These are phyloP conservation scores for Brassica napus DNA, from an alignment of 345 rosid species.

Conservation along the genomic window DNA sequence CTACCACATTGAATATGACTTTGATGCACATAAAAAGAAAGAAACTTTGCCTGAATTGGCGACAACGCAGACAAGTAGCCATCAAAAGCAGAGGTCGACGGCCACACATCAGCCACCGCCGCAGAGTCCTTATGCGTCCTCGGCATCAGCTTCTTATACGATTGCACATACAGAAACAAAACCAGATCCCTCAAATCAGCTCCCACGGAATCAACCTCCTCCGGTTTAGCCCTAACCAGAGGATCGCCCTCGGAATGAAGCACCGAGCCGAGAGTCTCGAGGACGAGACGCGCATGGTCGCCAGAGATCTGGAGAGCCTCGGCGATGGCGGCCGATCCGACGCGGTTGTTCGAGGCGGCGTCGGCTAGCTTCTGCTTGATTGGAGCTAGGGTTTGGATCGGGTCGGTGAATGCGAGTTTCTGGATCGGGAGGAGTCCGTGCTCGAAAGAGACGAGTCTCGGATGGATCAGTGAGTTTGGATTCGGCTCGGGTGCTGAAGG, in stretches of 20 bases:
- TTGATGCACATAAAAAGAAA: neutral
- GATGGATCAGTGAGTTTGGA: slow-evolving; percentile 62
- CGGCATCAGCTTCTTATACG: slow-evolving; percentile 87
- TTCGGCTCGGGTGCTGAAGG: slow-evolving; percentile 47
- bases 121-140: slow-evolving; percentile 94
- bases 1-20: too few relatives aligned
- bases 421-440: slow-evolving; percentile 94
- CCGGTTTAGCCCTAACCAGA: slow-evolving; percentile 51
- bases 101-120: slow-evolving; percentile 97
- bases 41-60: slow-evolving; percentile 79
- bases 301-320: slow-evolving; percentile 89
- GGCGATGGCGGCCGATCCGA: slow-evolving; percentile 64
- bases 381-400: slow-evolving; percentile 69
- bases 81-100: slow-evolving; percentile 97
- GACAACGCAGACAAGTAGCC: slow-evolving; percentile 93
- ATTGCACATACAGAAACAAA: slow-evolving; percentile 83
- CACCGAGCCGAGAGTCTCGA: slow-evolving; percentile 84
- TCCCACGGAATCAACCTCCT: slow-evolving; percentile 62
- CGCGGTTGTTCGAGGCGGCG: slow-evolving; percentile 49
- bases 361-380: slow-evolving; percentile 61
- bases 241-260: slow-evolving; percentile 84
- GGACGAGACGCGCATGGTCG: slow-evolving; percentile 84
- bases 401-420: slow-evolving; percentile 85
- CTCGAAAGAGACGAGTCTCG: slow-evolving; percentile 92
- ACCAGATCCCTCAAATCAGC: slow-evolving; percentile 90